Evolutionary conservation across 179 eudicot genomes (phyloP).

Genomic region (Heliamphora pulchella): DNA sequence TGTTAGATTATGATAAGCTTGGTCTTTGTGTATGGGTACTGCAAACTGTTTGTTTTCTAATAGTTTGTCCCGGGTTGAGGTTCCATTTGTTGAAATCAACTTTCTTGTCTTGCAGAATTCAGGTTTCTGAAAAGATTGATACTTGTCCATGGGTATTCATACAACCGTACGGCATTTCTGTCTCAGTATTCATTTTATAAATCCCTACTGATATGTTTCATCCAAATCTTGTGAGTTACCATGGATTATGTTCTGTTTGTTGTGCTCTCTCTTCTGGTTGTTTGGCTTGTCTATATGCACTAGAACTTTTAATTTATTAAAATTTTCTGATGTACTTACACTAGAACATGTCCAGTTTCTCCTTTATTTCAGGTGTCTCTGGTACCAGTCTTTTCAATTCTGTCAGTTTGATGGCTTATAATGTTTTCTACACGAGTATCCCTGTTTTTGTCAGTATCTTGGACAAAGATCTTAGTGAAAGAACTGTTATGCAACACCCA

Average conservation of each 20-base stretch:
- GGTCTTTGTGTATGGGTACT: background rate
- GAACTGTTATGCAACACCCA: constrained; percentile 95
- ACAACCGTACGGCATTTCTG: constrained; percentile 91
- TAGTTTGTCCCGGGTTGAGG: background rate
- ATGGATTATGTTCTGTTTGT: constrained; percentile 15
- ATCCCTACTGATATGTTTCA: constrained; percentile 85
- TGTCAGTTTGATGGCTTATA: constrained; percentile 97
- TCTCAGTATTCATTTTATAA: constrained; percentile 97
- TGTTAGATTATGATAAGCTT: background rate
- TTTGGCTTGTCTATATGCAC: too few species aligned
- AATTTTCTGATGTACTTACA: constrained; percentile 30
- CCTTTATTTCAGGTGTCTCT: constrained; percentile 95
- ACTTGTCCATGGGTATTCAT: constrained; percentile 96
- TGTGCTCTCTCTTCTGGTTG: background rate
- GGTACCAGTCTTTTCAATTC: constrained; percentile 98
- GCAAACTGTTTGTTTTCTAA: background rate
- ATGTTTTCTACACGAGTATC: constrained; percentile 93
- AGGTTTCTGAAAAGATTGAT: constrained; percentile 83
- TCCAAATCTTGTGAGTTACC: constrained; percentile 82
- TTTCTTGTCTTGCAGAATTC: constrained; percentile 62
- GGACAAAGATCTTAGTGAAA: constrained; percentile 93
- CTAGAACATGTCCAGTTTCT: constrained; percentile 54
- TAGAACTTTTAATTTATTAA: too few species aligned
- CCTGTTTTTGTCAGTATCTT: constrained; percentile 89
- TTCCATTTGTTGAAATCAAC: constrained; percentile 5